Conservation (phyloP, 352 stramenopile genomes). For the Globisporangium canariense region DNA sequence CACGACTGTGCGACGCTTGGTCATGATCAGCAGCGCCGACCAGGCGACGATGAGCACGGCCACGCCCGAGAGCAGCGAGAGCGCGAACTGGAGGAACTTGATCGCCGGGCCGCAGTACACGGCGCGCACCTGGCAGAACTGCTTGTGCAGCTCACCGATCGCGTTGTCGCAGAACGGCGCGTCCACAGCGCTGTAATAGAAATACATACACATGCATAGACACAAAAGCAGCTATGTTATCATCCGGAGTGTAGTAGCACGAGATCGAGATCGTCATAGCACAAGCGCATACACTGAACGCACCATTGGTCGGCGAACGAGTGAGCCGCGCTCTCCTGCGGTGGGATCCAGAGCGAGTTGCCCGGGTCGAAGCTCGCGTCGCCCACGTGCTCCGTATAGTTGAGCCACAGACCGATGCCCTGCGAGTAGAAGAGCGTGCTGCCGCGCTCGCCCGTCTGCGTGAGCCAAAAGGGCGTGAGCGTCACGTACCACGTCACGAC, state of each 20-base stretch:
- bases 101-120: conserved; percentile 67
- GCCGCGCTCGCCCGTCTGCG: conserved; percentile 52
- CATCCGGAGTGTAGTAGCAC: no score
- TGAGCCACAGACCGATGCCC: conserved; percentile 77
- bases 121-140: conserved; percentile 70
- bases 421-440: conserved; percentile 62
- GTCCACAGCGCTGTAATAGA: conserved; percentile 22
- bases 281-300: not conserved
- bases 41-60: conserved; percentile 48
- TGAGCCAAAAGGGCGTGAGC: conserved; percentile 64
- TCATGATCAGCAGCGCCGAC: conserved; percentile 48
- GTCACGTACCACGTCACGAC: conserved; percentile 66
- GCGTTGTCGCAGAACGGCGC: conserved; percentile 44
- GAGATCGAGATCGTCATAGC: no score
- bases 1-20: conserved; percentile 50
- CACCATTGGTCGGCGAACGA: conserved; percentile 66
- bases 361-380: conserved; percentile 61
- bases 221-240: not conserved
- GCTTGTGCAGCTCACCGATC: conserved; percentile 63
- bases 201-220: not conserved
- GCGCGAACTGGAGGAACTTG: conserved; percentile 50
- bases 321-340: conserved; percentile 52
- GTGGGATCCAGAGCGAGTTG: conserved; percentile 76
- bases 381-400: conserved; percentile 77
- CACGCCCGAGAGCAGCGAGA: conserved; percentile 48